Conservation (phyloP, 225 moss, liverwort and hornwort species). For the Bryoerythrophyllum caledonicum region DNA sequence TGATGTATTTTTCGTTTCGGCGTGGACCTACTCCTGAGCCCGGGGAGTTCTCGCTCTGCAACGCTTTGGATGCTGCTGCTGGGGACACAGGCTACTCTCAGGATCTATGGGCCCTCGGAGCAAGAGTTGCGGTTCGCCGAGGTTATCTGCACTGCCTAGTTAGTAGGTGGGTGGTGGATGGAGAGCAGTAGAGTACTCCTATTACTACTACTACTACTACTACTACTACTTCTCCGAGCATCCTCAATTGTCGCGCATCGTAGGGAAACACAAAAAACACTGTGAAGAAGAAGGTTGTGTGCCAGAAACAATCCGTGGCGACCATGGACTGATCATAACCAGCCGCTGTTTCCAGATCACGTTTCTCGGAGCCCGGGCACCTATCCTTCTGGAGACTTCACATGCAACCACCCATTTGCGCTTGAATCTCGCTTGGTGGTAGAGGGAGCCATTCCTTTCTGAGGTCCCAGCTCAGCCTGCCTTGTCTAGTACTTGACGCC, state of each 20-base stretch:
- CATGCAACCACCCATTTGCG: not conserved
- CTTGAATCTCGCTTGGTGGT: not conserved
- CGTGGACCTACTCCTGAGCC: slow-evolving; percentile 13
- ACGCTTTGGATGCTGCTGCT: not conserved
- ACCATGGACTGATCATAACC: not conserved
- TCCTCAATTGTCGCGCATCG: not conserved
- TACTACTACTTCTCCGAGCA: not conserved
- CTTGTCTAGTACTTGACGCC: not conserved
- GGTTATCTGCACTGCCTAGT: slow-evolving; percentile 21
- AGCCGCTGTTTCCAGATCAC: not conserved
- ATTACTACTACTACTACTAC: too few species aligned
- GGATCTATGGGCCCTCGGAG: slow-evolving; percentile 31
- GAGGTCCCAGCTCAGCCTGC: not conserved
- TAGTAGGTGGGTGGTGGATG: not conserved
- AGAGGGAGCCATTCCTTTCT: not conserved
- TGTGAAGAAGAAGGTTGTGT: not conserved
- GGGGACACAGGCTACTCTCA: not conserved
- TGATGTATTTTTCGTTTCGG: slow-evolving; percentile 9
- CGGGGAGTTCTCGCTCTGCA: not conserved
- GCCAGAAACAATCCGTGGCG: not conserved
- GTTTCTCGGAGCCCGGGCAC: not conserved
- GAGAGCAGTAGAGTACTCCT: not conserved
- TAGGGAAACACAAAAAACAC: not conserved
- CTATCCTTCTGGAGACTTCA: not conserved
- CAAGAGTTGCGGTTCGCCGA: slow-evolving; percentile 23